Conservation (phyloP, 2,329 filamentous ascomycete genomes). For the Dichotomopilus funicola region DNA sequence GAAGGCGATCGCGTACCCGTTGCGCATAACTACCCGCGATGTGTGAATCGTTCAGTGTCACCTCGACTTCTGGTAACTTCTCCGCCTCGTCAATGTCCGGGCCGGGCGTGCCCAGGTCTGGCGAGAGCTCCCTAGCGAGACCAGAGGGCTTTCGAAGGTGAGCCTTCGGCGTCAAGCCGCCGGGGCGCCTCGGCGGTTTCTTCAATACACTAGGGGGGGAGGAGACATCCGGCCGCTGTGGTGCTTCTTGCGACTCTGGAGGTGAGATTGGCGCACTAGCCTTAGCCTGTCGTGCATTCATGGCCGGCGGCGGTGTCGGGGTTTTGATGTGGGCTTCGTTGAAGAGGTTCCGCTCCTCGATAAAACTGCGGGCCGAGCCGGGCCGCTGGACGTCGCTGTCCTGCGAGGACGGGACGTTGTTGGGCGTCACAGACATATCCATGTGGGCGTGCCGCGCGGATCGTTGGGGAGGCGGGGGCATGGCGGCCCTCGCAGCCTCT, state of each 20-base stretch:
- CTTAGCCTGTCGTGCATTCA: background rate
- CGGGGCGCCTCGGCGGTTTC: slow-evolving; percentile 4
- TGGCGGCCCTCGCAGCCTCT: slow-evolving; percentile 8
- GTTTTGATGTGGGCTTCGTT: slow-evolving; percentile 20
- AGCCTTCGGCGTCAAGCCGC: background rate
- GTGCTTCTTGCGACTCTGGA: background rate
- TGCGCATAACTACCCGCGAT: background rate
- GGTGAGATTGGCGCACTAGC: background rate
- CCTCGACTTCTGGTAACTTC: too few species aligned
- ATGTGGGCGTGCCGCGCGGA: background rate
- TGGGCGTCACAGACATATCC: slow-evolving; percentile 3
- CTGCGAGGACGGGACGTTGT: background rate
- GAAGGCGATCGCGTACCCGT: background rate
- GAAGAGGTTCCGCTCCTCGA: slow-evolving; percentile 25
- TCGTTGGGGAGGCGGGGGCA: slow-evolving; percentile 11
- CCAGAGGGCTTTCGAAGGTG: too few species aligned
- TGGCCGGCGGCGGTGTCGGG: background rate
- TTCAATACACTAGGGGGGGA: slow-evolving; percentile 7
- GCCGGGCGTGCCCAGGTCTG: too few species aligned
- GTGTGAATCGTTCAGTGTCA: background rate
- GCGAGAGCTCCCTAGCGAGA: too few species aligned
- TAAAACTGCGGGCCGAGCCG: slow-evolving; percentile 20
- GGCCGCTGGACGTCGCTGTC: background rate
- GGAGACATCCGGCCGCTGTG: background rate
- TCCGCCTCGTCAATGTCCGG: too few species aligned